phyloP scores from a whole-genome alignment of 129 eudicot species.

The Pittosporum tobira region DNA sequence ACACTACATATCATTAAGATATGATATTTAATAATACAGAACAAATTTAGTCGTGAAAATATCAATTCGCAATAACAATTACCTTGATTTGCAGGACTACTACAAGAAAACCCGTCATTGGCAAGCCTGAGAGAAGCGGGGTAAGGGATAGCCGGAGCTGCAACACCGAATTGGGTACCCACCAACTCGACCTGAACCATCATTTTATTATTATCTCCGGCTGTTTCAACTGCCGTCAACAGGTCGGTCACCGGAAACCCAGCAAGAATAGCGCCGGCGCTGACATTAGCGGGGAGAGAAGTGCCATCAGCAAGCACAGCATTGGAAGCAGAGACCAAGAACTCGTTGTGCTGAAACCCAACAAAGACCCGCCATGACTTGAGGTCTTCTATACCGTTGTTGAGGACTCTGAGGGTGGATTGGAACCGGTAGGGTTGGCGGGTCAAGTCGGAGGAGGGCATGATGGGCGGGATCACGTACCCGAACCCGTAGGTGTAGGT shows the following conservation, averaged over 20 bases:
- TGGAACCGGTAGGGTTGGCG: constrained; percentile 53
- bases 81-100: constrained; percentile 29
- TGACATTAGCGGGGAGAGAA: constrained; percentile 42
- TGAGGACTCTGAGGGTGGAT: constrained; percentile 41
- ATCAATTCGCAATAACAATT: too few relatives aligned
- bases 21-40: neutral
- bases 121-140: constrained; percentile 38
- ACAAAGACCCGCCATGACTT: constrained; percentile 58
- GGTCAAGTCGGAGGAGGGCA: constrained; percentile 16
- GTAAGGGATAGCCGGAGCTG: constrained; percentile 28
- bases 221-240: constrained; percentile 53
- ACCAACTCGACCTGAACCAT: constrained; percentile 42
- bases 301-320: constrained; percentile 55
- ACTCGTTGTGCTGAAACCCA: constrained; percentile 49
- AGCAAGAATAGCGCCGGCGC: constrained; percentile 37
- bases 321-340: constrained; percentile 42
- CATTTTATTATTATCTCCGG: constrained; percentile 52
- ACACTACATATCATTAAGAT: neutral
- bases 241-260: constrained; percentile 58
- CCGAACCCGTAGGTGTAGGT: constrained; percentile 42
- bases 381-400: constrained; percentile 33
- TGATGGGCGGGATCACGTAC: constrained; percentile 29
- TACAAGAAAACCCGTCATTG: constrained; percentile 58
- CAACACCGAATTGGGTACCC: constrained; percentile 59
- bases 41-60: too few relatives aligned